Evolutionary conservation across 2,329 filamentous ascomycete genomes (phyloP).

Genomic region (Grosmannia clavigera): DNA sequence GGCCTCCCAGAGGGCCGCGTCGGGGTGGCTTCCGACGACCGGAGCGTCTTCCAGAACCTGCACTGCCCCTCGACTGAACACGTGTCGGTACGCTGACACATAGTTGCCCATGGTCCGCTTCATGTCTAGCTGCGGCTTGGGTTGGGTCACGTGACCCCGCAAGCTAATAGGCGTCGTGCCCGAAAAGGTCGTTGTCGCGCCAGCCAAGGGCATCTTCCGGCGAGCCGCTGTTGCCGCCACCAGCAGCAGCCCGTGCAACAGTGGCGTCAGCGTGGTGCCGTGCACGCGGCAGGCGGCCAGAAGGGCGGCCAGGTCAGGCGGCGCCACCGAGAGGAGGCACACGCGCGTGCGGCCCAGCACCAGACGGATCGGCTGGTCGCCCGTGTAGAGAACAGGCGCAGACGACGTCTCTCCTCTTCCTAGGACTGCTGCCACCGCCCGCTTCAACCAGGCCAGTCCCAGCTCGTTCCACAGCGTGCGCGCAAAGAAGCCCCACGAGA

Average conservation of each 20-base stretch:
- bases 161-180: conserved; percentile 32
- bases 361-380: conserved; percentile 15
- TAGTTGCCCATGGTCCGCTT: conserved; percentile 25
- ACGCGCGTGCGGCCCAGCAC: conserved; percentile 22
- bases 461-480: conserved; percentile 26
- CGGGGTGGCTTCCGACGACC: conserved; percentile 11
- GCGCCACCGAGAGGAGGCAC: conserved; percentile 23
- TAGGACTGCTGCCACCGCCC: background rate
- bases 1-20: conserved; percentile 27
- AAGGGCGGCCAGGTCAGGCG: conserved; percentile 18
- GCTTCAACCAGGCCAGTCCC: conserved; percentile 24
- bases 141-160: conserved; percentile 23
- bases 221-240: conserved; percentile 22
- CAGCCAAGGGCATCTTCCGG: no score
- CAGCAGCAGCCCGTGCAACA: conserved; percentile 34
- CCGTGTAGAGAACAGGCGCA: conserved; percentile 25
- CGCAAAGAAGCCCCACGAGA: conserved; percentile 28
- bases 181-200: conserved; percentile 20
- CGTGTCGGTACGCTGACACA: conserved; percentile 24
- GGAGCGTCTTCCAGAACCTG: conserved; percentile 5
- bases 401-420: background rate
- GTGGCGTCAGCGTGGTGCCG: conserved; percentile 32
- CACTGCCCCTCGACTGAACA: conserved; percentile 16
- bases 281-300: conserved; percentile 28
- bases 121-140: conserved; percentile 16